Percentiles rank a stretch among this genome's conserved stretches.
phyloP scores from a whole-genome alignment of 169 alveolate genomes.

The Fabrea salina region DNA sequence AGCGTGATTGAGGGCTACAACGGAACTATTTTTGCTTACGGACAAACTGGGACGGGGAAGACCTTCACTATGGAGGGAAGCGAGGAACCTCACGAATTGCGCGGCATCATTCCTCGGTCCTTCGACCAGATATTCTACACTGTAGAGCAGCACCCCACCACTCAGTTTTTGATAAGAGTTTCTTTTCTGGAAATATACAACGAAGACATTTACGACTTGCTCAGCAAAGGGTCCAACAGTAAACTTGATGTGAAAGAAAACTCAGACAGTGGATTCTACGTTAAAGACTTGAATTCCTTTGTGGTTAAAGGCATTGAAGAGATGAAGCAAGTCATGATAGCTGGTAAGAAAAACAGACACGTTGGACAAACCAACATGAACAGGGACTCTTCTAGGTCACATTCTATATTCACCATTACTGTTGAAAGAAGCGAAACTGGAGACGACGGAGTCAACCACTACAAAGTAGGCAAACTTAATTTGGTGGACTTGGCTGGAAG shows the following conservation, averaged over 20 bases:
- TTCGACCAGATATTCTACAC: constrained; percentile 87
- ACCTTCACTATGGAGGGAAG: constrained; percentile 75
- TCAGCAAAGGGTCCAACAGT: constrained; percentile 66
- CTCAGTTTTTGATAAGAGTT: constrained; percentile 74
- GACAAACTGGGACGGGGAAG: constrained; percentile 44
- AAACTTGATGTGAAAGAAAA: constrained; percentile 87
- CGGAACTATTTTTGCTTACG: constrained; percentile 62
- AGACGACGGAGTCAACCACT: constrained; percentile 58
- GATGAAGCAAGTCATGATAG: constrained; percentile 50
- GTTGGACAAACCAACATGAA: constrained; percentile 73
- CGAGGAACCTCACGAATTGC: constrained; percentile 54
- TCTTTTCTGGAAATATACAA: constrained; percentile 86
- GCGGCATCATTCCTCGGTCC: constrained; percentile 91
- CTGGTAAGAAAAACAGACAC: constrained; percentile 33
- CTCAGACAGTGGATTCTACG: constrained; percentile 87
- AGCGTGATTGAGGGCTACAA: constrained; percentile 90
- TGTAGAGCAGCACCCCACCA: constrained; percentile 53
- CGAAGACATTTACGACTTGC: constrained; percentile 85
- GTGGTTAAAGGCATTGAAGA: constrained; percentile 84
- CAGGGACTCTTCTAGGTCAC: constrained; percentile 83
- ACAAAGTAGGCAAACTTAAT: constrained; percentile 87
- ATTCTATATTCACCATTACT: constrained; percentile 84
- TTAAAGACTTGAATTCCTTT: constrained; percentile 84
- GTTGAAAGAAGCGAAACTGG: constrained; percentile 76
- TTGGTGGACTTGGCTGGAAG: constrained; percentile 92